phyloP scores from a whole-genome alignment of 2,329 filamentous ascomycete species.

The Colletotrichum spinosum region DNA sequence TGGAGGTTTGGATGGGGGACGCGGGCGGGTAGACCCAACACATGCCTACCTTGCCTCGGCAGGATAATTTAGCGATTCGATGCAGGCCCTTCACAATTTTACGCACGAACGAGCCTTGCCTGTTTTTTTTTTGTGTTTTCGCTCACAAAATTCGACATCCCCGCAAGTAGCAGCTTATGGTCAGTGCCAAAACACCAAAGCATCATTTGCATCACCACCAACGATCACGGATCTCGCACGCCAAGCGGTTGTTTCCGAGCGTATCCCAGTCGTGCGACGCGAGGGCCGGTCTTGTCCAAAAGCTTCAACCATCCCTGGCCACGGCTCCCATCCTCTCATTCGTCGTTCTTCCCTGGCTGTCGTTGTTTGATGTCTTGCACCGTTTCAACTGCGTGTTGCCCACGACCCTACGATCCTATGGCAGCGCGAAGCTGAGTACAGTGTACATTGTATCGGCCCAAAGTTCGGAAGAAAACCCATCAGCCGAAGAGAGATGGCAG shows the following conservation, averaged over 20 bases:
- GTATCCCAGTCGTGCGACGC: conserved; percentile 35
- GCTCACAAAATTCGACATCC: no score
- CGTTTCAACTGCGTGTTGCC: conserved; percentile 28
- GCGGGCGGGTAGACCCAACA: conserved; percentile 12
- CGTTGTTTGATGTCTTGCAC: conserved; percentile 34
- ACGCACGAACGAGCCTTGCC: not conserved
- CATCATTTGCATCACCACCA: conserved; percentile 1
- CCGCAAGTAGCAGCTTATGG: no score
- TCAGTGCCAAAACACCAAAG: not conserved
- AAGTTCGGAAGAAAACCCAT: no score
- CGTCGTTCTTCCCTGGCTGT: conserved; percentile 18
- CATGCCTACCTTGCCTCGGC: conserved; percentile 26
- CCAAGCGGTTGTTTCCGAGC: conserved; percentile 36
- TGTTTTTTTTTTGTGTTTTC: not conserved
- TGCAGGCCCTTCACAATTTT: conserved; percentile 6
- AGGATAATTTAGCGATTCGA: conserved; percentile 18
- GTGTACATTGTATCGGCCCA: no score
- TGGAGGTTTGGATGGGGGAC: not conserved
- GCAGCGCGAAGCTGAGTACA: not conserved
- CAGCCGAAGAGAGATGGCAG: no score
- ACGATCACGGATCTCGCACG: conserved; percentile 33
- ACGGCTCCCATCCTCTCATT: conserved; percentile 12
- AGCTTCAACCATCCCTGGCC: conserved; percentile 33
- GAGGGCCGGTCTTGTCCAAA: conserved; percentile 35
- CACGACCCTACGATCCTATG: conserved; percentile 12